Evolutionary conservation across 2,329 filamentous ascomycete species (phyloP).

Genomic region (Elsinoe necatrix): DNA sequence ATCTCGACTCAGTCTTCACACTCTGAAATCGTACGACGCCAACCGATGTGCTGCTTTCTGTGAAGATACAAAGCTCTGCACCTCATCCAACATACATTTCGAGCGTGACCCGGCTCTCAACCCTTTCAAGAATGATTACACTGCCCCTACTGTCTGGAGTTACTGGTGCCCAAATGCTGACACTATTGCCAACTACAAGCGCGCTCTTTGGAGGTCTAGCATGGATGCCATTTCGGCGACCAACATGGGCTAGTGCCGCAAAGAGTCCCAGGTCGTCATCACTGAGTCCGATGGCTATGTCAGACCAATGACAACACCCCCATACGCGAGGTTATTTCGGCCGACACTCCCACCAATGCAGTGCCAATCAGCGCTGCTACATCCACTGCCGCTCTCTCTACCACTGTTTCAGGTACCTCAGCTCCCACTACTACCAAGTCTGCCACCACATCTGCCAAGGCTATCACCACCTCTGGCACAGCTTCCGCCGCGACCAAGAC

Average conservation of each 20-base stretch:
- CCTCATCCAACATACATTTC: slow-evolving; percentile 30
- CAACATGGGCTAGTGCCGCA: slow-evolving; percentile 24
- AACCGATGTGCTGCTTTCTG: slow-evolving; percentile 27
- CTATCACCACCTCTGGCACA: slow-evolving; percentile 18
- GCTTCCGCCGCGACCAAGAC: slow-evolving; percentile 19
- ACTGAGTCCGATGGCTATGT: slow-evolving; percentile 25
- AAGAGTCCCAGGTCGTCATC: slow-evolving; percentile 26
- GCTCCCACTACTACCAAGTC: background rate
- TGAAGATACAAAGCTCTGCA: slow-evolving; percentile 28
- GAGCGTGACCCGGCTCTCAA: slow-evolving; percentile 30
- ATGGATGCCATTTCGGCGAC: slow-evolving; percentile 26
- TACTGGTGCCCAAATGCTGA: slow-evolving; percentile 30
- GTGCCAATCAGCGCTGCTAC: background rate
- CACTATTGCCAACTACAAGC: slow-evolving; percentile 34
- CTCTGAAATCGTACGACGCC: slow-evolving; percentile 26
- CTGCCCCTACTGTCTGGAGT: slow-evolving; percentile 22
- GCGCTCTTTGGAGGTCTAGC: slow-evolving; percentile 32
- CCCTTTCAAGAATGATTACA: slow-evolving; percentile 25
- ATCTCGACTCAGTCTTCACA: slow-evolving; percentile 28
- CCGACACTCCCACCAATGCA: background rate
- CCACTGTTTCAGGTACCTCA: background rate
- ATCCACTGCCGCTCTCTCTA: background rate
- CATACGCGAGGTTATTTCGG: background rate
- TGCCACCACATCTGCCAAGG: background rate
- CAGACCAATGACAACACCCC: slow-evolving; percentile 22